Evolutionary conservation across 345 rosid species (phyloP), one percentile per base, ranked within the genome.

Genomic region (Pelargonium nanum): DNA sequence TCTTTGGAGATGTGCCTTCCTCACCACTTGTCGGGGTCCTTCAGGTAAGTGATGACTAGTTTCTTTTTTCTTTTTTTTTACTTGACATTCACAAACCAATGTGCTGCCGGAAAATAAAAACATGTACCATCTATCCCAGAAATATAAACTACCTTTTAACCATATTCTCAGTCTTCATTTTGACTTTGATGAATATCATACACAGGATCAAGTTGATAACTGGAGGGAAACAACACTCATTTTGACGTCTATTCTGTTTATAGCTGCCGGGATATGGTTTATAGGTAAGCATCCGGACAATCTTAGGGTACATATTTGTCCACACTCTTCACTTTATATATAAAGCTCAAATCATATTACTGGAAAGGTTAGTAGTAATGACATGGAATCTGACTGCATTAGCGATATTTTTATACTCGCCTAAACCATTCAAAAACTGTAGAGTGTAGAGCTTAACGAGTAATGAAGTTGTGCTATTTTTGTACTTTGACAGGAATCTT

Each of bases 1-100:
- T 90, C 57, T 86, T 94, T 65, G 99, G 99, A 5, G 99, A 94
- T 70, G 96, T 94, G 52, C 99, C 99, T 72, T 90, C 99, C 54
- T 88, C 99, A 0, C 99, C 99, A 24, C 92, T 94, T 61, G 96
- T 84, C 68, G 99, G 99, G 34, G 80, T 78, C 60, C 81, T 94
- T 68, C 87, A 94, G 99, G 99, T 86, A 57, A 24, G 68, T 56
- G 55, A 54, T 61, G 24, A 56, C 22, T 25, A 52, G 59, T 9
- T 40, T 10, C 28, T 65, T 23, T 50, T 17, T 12, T 30, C 59
- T 60, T 25, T 19, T 62, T 24, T 25, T 34, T 6, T 17, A 17
- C 34, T 56, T 56, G n/a, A n/a, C n/a, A n/a, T n/a, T n/a, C n/a
- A n/a, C n/a, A n/a, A n/a, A n/a, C n/a, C n/a, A n/a, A 9, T 34